A percentile compares a stretch with the other conserved stretches of the same genome.
Conservation (phyloP, 805 yeast genomes). For the Metschnikowia sp. region DNA sequence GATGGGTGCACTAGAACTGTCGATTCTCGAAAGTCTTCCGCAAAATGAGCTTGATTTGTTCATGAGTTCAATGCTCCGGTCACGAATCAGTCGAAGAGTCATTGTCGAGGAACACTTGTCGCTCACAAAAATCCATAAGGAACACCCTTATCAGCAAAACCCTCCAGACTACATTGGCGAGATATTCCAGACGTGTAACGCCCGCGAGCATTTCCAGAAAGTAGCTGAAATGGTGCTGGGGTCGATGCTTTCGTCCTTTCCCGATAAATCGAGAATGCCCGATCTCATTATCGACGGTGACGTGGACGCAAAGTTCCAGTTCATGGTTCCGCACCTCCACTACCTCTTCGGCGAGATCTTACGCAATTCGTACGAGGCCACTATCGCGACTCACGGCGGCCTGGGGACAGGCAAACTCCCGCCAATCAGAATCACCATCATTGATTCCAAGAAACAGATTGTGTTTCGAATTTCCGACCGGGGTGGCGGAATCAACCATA, state of each 20-base stretch:
- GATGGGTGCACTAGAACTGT: conserved; percentile 88
- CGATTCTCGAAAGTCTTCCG: conserved; percentile 56
- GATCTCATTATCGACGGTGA: conserved; percentile 75
- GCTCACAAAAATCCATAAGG: conserved; percentile 60
- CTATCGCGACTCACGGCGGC: conserved; percentile 46
- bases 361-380: conserved; percentile 81
- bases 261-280: conserved; percentile 59
- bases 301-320: conserved; percentile 64
- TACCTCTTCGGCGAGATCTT: conserved; percentile 84
- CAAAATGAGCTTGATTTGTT: conserved; percentile 64
- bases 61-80: conserved; percentile 73
- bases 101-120: conserved; percentile 90
- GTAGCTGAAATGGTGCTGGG: conserved; percentile 51
- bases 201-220: conserved; percentile 57
- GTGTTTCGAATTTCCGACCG: conserved; percentile 79
- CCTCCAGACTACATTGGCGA: conserved; percentile 67
- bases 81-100: conserved; percentile 85
- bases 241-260: conserved; percentile 52
- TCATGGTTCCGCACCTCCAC: conserved; percentile 81
- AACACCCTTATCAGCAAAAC: conserved; percentile 44
- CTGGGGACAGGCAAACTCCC: conserved; percentile 44
- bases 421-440: conserved; percentile 74
- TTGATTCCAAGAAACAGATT: conserved; percentile 62
- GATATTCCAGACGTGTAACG: conserved; percentile 76
- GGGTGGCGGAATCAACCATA: conserved; percentile 80